Base-by-base conservation (phyloP, 2,329 filamentous ascomycete genomes). In the Fusarium brachygibbosum region DNA sequence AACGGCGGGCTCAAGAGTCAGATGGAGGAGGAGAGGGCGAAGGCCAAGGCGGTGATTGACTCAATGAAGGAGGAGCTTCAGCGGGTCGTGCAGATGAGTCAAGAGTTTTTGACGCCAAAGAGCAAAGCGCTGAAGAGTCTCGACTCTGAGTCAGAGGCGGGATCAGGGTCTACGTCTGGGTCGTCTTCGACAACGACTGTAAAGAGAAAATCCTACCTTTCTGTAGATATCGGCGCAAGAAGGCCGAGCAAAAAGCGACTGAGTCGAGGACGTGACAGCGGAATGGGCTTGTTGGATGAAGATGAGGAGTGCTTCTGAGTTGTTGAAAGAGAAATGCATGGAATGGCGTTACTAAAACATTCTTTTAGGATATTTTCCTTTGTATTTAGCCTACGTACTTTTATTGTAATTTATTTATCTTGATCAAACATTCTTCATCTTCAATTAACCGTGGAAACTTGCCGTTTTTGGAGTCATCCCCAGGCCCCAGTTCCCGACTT, bases 211-310 rank as follows among this genome's bases (percentile, higher is more conserved):
- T 35, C 32, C 25, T 34, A 19, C 23, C 17, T 32, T 16, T 50
- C 32, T 28, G 32, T 50, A n/a, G 46, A 32, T 35, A n/a, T 28
- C 19, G 31, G 51, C 14, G 40, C 31, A 13, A 45, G 17, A 21
- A 25, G 23, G 14, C 19, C 4, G 16, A 48, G 29, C 13, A 54
- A 21, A 45, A 54, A 54, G 51, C 41, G 51, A 54, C 21, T 31
- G 5, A 46, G 51, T 17, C 21, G 51, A 61, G 80, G 82, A 59
- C 82, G 84, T 66, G 87, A 89, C 74, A 87, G 85, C 55, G 87
- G 86, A 0, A 71, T 89, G 50, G 86, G 85, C 0, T 78, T 89
- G 25, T 67, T 88, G 74, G 85, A 86, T 29, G 86, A 88, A 71
- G 85, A 87, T 35, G 83, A 79, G 19, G 79, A 80, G 32, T 70